Evolutionary conservation across 176 grass and related monocot species (phyloP).

Genomic region (Pontederia paniculata): DNA sequence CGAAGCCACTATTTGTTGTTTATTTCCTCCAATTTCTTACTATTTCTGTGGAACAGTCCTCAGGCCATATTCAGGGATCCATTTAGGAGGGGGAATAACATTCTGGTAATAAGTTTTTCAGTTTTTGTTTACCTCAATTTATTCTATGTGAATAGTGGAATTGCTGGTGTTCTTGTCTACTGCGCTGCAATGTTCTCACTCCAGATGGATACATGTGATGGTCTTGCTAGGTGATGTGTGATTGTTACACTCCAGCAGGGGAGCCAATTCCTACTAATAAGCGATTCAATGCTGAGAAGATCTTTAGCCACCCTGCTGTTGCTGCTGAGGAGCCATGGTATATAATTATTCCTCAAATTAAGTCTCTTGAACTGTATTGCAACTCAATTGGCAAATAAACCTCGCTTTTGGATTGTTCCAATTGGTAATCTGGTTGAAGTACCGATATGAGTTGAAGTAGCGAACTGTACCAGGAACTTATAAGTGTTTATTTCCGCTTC

Average conservation of each 20-base stretch:
- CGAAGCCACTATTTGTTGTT: background rate
- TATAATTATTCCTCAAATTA: background rate
- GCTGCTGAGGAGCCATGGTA: conserved; percentile 9
- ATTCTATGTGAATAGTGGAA: background rate
- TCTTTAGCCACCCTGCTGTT: conserved; percentile 19
- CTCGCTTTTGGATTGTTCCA: background rate
- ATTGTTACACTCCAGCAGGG: conserved; percentile 10
- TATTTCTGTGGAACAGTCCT: background rate
- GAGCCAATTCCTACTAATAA: conserved; percentile 20
- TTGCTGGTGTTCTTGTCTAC: background rate
- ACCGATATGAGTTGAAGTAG: background rate
- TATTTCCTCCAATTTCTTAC: background rate
- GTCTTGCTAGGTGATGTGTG: conserved; percentile 14
- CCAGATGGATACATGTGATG: too few relatives aligned
- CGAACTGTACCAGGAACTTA: too few relatives aligned
- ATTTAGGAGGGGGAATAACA: conserved; percentile 13
- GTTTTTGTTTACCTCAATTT: background rate
- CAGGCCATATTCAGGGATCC: conserved; percentile 19
- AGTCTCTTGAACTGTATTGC: background rate
- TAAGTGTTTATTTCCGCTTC: too few relatives aligned
- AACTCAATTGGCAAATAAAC: too few relatives aligned
- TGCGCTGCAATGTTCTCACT: background rate
- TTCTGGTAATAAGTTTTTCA: conserved; percentile 4
- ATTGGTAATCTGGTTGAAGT: background rate
- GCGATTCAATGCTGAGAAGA: conserved; percentile 9